Percentiles rank a stretch among this genome's conserved stretches.
phyloP scores from a whole-genome alignment of 352 stramenopile genomes.

The Pythium monospermum region DNA sequence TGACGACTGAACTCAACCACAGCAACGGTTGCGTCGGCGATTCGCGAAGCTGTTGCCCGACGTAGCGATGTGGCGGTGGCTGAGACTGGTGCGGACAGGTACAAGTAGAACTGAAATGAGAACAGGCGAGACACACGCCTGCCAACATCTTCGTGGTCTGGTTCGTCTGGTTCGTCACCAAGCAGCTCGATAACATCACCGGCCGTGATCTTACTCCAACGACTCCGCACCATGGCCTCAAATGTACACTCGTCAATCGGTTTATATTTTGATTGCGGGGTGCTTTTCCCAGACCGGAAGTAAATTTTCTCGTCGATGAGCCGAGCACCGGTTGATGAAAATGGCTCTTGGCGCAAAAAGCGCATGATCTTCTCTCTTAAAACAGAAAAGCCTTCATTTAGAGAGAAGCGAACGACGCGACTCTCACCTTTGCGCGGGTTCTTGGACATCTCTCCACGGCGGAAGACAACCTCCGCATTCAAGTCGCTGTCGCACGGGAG shows the following conservation, averaged over 20 bases:
- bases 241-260: not conserved
- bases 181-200: conserved; percentile 3
- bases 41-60: not conserved
- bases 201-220: conserved; percentile 2
- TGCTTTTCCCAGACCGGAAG: conserved; percentile 5
- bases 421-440: conserved; percentile 6
- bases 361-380: conserved; percentile 1
- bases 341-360: conserved; percentile 1
- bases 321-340: not conserved
- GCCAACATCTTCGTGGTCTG: not conserved
- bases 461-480: no score
- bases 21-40: not conserved
- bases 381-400: conserved; percentile 1
- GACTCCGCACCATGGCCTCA: not conserved
- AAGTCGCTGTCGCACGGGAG: no score
- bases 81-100: not conserved
- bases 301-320: not conserved
- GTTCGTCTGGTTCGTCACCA: not conserved
- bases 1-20: not conserved
- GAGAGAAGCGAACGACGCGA: not conserved
- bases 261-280: not conserved
- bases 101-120: conserved; percentile 5
- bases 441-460: not conserved
- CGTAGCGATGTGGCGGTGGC: not conserved
- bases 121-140: not conserved